Evolutionary conservation across 176 grass and related monocot genomes (phyloP).

Genomic region (Juncus inflexus): DNA sequence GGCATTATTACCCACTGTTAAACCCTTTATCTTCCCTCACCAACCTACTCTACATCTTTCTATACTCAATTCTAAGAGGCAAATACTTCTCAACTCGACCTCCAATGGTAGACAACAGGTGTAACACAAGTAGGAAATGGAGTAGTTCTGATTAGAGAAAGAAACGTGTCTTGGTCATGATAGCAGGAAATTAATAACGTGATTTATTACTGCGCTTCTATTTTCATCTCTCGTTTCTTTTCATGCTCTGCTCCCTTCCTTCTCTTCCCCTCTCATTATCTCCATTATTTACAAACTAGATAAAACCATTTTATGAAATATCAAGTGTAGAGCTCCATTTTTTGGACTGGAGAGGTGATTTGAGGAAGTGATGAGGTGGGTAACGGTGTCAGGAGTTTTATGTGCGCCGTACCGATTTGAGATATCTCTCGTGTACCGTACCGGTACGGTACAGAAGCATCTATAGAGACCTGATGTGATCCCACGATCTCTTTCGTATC

Average conservation of each 20-base stretch:
- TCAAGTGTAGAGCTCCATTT: too few relatives aligned
- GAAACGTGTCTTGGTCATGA: slow-evolving; percentile 4
- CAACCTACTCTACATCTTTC: slow-evolving; percentile 3
- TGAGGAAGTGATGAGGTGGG: not conserved
- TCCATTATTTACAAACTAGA: too few relatives aligned
- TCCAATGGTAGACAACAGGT: not conserved
- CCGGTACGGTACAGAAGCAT: slow-evolving; percentile 1
- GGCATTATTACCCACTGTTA: not conserved
- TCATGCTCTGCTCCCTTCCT: slow-evolving; percentile 4
- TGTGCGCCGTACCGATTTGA: slow-evolving; percentile 3
- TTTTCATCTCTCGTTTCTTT: slow-evolving; percentile 22
- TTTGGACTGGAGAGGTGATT: not conserved
- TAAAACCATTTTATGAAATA: not conserved
- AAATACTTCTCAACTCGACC: not conserved
- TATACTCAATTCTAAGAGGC: not conserved
- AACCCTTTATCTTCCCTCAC: not conserved
- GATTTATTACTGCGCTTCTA: slow-evolving; percentile 10
- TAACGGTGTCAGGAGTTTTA: slow-evolving; percentile 6
- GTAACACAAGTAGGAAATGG: not conserved
- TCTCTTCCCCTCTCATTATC: not conserved
- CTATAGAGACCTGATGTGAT: not conserved
- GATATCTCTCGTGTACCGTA: not conserved
- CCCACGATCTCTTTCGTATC: slow-evolving; percentile 6
- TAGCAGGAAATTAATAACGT: slow-evolving; percentile 13
- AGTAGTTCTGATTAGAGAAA: not conserved